Conservation (phyloP, 805 yeast species). For the Pichia thaimueangensis region DNA sequence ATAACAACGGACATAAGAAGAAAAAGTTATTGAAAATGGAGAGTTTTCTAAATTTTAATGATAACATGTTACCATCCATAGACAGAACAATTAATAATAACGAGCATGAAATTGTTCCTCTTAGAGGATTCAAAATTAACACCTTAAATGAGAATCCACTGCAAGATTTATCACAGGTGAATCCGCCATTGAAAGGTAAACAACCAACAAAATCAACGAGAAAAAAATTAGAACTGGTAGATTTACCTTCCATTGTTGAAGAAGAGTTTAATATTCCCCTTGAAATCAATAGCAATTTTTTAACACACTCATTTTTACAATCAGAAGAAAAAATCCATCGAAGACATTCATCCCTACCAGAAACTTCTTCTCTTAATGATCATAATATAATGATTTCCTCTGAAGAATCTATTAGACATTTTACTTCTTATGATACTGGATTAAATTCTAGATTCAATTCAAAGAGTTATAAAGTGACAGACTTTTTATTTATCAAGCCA, state of each 20-base stretch:
- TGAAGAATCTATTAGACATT: conserved; percentile 24
- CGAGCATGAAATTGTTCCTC: neutral
- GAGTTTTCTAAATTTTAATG: conserved; percentile 22
- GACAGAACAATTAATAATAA: neutral
- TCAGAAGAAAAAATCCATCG: conserved; percentile 2
- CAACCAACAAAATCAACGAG: neutral
- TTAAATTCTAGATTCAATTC: conserved; percentile 12
- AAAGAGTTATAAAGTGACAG: conserved; percentile 1
- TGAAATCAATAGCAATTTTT: no score
- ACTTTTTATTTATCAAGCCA: neutral
- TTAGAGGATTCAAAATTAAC: conserved; percentile 10
- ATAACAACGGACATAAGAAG: conserved; percentile 7
- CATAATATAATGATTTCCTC: neutral
- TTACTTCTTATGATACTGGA: conserved; percentile 28
- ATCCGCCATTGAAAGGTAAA: neutral
- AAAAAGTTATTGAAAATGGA: conserved; percentile 25
- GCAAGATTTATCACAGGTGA: neutral
- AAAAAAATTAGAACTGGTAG: conserved; percentile 7
- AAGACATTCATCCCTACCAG: conserved; percentile 23
- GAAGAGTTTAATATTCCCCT: conserved; percentile 2
- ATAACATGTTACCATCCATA: neutral
- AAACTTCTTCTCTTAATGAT: conserved; percentile 12
- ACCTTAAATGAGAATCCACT: conserved; percentile 5
- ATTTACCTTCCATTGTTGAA: conserved; percentile 12
- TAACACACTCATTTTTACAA: no score